Conservation (phyloP, 768 basidiomycete species). For the Boletus pseudo-olivaceus region DNA sequence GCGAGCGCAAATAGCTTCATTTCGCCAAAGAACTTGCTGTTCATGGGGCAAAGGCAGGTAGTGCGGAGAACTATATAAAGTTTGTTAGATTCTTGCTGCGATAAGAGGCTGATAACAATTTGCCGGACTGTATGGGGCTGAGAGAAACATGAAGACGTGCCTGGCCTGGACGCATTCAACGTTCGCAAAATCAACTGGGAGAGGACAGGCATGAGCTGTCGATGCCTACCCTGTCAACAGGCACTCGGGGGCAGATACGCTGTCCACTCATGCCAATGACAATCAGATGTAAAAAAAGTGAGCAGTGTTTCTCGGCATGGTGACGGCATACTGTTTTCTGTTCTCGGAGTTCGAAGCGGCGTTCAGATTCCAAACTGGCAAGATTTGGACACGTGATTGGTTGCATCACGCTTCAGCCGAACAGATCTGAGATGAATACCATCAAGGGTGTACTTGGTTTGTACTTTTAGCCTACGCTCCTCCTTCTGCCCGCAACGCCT, state of each 20-base stretch:
- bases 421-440: constrained; percentile 28
- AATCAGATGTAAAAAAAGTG: not conserved
- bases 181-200: too few species aligned
- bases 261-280: not conserved
- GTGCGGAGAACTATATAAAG: constrained; percentile 23
- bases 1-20: constrained; percentile 20
- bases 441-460: constrained; percentile 11
- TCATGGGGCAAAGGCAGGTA: constrained; percentile 16
- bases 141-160: not conserved
- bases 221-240: too few species aligned
- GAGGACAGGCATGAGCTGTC: not conserved
- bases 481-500: constrained; percentile 13
- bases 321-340: constrained; percentile 9
- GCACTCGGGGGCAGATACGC: not conserved
- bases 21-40: constrained; percentile 19
- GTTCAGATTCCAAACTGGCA: constrained; percentile 7
- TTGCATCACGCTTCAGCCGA: constrained; percentile 21
- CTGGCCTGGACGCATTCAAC: not conserved
- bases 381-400: constrained; percentile 15
- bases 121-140: not conserved
- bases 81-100: constrained; percentile 18
- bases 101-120: constrained; percentile 23
- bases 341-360: constrained; percentile 16
- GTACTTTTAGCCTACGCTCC: constrained; percentile 18
- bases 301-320: constrained; percentile 1